Evolutionary conservation across 1,284 basidiomycete genomes (phyloP).

Genomic region (Leccinum huronense): DNA sequence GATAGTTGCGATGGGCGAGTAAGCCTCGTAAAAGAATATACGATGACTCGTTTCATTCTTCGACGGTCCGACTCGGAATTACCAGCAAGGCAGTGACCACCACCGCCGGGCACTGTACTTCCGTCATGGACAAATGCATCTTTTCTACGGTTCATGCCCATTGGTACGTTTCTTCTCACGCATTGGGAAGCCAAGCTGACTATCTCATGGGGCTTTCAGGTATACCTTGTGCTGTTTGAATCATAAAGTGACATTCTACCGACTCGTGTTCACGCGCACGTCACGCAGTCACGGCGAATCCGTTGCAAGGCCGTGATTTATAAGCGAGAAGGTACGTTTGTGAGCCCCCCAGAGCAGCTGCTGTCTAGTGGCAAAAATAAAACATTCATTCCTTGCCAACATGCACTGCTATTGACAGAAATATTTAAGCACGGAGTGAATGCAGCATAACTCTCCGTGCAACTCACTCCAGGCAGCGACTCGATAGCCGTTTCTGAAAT

Average conservation of each 20-base stretch:
- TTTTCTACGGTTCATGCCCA: neutral
- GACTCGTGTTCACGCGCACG: too few relatives aligned
- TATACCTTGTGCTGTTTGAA: neutral
- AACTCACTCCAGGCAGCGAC: neutral
- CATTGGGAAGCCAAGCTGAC: neutral
- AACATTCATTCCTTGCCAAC: neutral
- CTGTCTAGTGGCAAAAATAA: too few relatives aligned
- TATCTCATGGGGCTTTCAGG: neutral
- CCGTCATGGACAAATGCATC: too few relatives aligned
- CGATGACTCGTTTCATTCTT: neutral
- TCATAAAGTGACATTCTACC: neutral
- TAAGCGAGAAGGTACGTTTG: neutral
- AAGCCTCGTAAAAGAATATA: too few relatives aligned
- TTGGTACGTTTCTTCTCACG: neutral
- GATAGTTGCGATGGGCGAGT: too few relatives aligned
- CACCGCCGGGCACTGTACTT: too few relatives aligned
- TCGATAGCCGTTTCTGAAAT: neutral
- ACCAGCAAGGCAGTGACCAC: too few relatives aligned
- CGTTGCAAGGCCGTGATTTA: neutral
- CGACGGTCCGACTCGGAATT: neutral
- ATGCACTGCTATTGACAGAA: neutral
- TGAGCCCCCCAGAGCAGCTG: too few relatives aligned
- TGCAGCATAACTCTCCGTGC: neutral
- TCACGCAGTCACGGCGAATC: too few relatives aligned
- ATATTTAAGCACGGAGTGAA: neutral